phyloP scores from a whole-genome alignment of 805 yeast genomes.

The Nakazawaea wyomingensis region DNA sequence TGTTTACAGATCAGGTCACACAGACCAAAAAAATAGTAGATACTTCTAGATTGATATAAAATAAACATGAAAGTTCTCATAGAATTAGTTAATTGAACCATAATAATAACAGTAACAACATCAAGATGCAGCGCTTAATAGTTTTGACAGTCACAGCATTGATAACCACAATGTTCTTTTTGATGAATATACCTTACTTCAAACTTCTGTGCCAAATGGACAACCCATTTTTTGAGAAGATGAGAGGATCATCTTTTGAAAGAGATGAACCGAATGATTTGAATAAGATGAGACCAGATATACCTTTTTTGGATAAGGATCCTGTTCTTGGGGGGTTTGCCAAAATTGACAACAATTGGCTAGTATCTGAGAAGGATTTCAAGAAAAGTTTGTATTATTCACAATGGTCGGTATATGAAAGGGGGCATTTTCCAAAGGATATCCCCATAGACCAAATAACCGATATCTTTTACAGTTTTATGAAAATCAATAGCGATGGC shows the following conservation, averaged over 20 bases:
- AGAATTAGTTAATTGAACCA: too few relatives aligned
- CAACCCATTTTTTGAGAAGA: neutral
- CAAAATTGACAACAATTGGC: neutral
- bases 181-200: neutral
- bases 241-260: neutral
- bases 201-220: neutral
- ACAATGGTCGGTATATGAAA: slow-evolving; percentile 66
- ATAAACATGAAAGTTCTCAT: too few relatives aligned
- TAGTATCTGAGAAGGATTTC: neutral
- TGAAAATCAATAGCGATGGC: slow-evolving; percentile 53
- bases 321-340: neutral
- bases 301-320: neutral
- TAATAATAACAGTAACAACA: too few relatives aligned
- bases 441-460: slow-evolving; percentile 55
- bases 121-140: too few relatives aligned
- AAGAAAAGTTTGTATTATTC: slow-evolving; percentile 37
- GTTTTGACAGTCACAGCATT: too few relatives aligned
- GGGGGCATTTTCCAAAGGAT: slow-evolving; percentile 54
- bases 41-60: too few relatives aligned
- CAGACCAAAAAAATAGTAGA: neutral
- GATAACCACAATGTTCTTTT: too few relatives aligned
- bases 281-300: neutral
- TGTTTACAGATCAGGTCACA: neutral
- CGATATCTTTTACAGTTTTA: slow-evolving; percentile 75
- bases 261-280: neutral